Conservation (phyloP, 148 eudicot species). For the Chenopodium album region DNA sequence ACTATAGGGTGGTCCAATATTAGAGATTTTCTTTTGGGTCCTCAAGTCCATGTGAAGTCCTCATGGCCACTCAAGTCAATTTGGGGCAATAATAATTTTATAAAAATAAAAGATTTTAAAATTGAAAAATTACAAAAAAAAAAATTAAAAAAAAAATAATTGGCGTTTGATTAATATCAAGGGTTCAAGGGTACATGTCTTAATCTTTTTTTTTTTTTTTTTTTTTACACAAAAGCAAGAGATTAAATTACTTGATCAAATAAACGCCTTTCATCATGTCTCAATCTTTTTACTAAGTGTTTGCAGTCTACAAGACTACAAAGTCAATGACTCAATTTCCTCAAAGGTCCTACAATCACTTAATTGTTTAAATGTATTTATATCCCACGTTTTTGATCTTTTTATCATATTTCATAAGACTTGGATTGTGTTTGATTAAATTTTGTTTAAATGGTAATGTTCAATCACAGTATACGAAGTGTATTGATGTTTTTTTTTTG, state of each 20-base stretch:
- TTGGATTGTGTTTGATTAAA: not conserved
- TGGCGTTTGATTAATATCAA: not conserved
- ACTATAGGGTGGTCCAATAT: slow-evolving; percentile 23
- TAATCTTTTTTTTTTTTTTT: slow-evolving; percentile 3
- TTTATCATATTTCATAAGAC: not conserved
- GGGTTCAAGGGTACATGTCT: slow-evolving; percentile 17
- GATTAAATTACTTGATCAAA: too few species aligned
- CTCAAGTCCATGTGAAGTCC: slow-evolving; percentile 32
- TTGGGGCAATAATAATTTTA: not conserved
- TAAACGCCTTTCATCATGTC: slow-evolving; percentile 6
- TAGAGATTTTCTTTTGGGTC: not conserved
- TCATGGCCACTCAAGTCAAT: slow-evolving; percentile 22
- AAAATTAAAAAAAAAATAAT: too few species aligned
- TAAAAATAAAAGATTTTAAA: too few species aligned
- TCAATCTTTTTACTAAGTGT: slow-evolving; percentile 17
- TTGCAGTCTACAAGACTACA: not conserved
- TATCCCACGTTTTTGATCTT: not conserved
- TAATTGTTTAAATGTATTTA: not conserved
- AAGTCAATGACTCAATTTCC: slow-evolving; percentile 10
- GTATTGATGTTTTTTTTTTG: too few species aligned
- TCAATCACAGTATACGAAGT: too few species aligned
- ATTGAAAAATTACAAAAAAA: not conserved
- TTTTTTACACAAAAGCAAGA: too few species aligned
- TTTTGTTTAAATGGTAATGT: not conserved
- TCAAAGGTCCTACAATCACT: not conserved